Conservation (phyloP, 2,329 filamentous ascomycete species). For the Xylaria sp. region DNA sequence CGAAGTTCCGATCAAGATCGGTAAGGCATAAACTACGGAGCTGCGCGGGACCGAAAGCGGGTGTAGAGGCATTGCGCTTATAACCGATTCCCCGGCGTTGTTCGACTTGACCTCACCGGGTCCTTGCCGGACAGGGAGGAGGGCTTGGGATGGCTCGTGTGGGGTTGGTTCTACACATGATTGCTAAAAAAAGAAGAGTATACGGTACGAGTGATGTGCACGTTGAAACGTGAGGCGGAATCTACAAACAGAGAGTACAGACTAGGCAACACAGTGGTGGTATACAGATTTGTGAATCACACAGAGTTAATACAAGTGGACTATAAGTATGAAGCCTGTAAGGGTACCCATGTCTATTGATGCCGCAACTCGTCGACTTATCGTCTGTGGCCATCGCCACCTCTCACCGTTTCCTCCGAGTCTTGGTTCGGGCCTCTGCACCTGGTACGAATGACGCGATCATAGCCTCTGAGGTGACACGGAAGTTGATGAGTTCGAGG, state of each 20-base stretch:
- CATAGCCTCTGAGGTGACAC: conserved; percentile 21
- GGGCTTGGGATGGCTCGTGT: neutral
- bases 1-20: conserved; percentile 26
- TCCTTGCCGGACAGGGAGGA: neutral
- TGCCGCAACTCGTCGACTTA: conserved; percentile 14
- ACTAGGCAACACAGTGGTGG: neutral
- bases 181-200: neutral
- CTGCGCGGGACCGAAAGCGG: conserved; percentile 17
- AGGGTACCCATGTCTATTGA: conserved; percentile 14
- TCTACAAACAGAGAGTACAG: neutral
- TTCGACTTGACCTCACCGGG: neutral
- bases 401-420: conserved; percentile 18
- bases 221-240: neutral
- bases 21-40: conserved; percentile 22
- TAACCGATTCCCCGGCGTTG: conserved; percentile 8
- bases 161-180: neutral
- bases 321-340: conserved; percentile 7
- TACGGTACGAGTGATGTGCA: neutral
- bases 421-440: neutral
- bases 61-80: conserved; percentile 18
- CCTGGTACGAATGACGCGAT: conserved; percentile 22
- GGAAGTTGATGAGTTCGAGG: conserved; percentile 25
- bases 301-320: conserved; percentile 2
- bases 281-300: neutral
- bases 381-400: conserved; percentile 7